Evolutionary conservation across 2,329 filamentous ascomycete species (phyloP).

Genomic region (Xylariaceae sp.): DNA sequence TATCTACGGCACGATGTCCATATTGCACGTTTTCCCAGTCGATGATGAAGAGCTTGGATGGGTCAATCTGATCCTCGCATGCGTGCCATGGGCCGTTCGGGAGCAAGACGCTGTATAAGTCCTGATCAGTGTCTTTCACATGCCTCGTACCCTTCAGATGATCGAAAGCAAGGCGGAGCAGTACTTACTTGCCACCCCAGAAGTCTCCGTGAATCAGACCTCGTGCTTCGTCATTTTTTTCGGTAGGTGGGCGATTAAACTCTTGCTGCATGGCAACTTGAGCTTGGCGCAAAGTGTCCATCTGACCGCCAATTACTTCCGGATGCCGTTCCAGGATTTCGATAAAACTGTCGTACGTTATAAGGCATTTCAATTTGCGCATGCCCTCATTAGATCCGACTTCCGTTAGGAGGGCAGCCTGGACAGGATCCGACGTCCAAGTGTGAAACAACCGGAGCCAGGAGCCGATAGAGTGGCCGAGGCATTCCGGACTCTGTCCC

Average conservation of each 20-base stretch:
- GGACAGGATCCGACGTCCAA: slow-evolving; percentile 3
- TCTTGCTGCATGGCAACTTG: slow-evolving; percentile 1
- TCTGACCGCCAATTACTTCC: slow-evolving; percentile 1
- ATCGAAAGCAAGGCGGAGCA: not conserved
- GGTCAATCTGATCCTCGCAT: not conserved
- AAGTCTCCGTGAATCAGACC: slow-evolving; percentile 14
- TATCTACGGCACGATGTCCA: slow-evolving; percentile 37
- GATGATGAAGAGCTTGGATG: slow-evolving; percentile 36
- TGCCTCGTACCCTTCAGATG: not conserved
- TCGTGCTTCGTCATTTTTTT: not conserved
- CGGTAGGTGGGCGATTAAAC: not conserved
- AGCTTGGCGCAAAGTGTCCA: slow-evolving; percentile 3
- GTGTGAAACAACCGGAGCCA: slow-evolving; percentile 11
- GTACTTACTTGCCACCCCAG: slow-evolving; percentile 11
- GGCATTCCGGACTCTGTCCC: not conserved
- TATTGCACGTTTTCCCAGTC: slow-evolving; percentile 44
- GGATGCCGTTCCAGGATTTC: slow-evolving; percentile 9
- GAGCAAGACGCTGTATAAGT: slow-evolving; percentile 19
- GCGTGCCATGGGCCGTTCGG: slow-evolving; percentile 3
- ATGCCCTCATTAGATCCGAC: slow-evolving; percentile 7
- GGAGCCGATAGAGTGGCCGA: slow-evolving; percentile 4
- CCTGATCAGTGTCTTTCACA: not conserved
- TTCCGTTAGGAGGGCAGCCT: not conserved
- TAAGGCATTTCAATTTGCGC: slow-evolving; percentile 10
- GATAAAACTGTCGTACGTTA: slow-evolving; percentile 12